These are phyloP conservation scores for Blumeriella jaapii DNA, from an alignment of 2,329 filamentous ascomycete genomes.

Conservation along the genomic window DNA sequence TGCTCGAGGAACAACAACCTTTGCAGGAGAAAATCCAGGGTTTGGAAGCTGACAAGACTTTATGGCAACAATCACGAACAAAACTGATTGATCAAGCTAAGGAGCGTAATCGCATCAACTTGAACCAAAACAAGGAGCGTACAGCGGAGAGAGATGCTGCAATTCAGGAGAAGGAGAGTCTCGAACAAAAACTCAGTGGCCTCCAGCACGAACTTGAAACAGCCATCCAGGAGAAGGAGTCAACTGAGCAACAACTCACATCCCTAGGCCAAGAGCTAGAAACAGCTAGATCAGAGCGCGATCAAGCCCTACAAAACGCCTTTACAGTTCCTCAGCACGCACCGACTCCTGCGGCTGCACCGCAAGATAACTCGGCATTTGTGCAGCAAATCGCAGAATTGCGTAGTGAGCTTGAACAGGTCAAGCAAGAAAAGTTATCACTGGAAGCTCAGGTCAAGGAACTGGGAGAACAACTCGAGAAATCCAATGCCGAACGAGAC, in stretches of 20 bases:
- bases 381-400: slow-evolving; percentile 39
- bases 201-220: slow-evolving; percentile 40
- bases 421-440: slow-evolving; percentile 55
- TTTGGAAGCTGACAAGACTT: slow-evolving; percentile 42
- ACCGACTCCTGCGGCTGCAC: slow-evolving; percentile 34
- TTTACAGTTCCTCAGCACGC: slow-evolving; percentile 24
- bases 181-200: slow-evolving; percentile 24
- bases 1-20: slow-evolving; percentile 29
- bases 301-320: slow-evolving; percentile 29
- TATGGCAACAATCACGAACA: slow-evolving; percentile 40
- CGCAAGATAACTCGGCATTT: slow-evolving; percentile 39
- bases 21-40: slow-evolving; percentile 42
- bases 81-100: slow-evolving; percentile 53
- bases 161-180: slow-evolving; percentile 33
- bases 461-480: slow-evolving; percentile 47
- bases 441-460: slow-evolving; percentile 51
- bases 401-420: slow-evolving; percentile 51
- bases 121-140: slow-evolving; percentile 41
- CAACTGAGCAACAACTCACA: slow-evolving; percentile 28
- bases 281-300: slow-evolving; percentile 33
- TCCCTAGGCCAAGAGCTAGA: slow-evolving; percentile 31
- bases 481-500: slow-evolving; percentile 52
- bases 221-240: slow-evolving; percentile 28
- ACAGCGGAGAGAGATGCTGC: slow-evolving; percentile 32
- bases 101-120: slow-evolving; percentile 43